phyloP scores from a whole-genome alignment of 1,284 basidiomycete species.

The Meira nashicola region DNA sequence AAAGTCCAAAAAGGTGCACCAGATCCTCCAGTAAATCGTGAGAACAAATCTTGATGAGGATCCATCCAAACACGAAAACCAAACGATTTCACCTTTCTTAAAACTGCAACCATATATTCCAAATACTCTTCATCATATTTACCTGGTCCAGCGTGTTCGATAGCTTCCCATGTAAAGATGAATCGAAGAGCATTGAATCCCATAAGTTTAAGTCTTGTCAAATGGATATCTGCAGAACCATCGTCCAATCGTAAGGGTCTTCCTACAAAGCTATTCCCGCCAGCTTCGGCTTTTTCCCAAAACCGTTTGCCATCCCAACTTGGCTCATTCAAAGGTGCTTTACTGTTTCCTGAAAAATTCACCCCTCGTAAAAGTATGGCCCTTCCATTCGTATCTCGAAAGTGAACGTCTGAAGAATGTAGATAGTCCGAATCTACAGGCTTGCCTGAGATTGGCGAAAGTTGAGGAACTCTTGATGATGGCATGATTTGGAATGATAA shows the following conservation, averaged over 20 bases:
- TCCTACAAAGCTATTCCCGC: constrained; percentile 68
- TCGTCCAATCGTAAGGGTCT: constrained; percentile 72
- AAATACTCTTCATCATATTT: constrained; percentile 88
- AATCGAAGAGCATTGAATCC: constrained; percentile 91
- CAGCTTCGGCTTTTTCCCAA: constrained; percentile 77
- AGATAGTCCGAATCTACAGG: constrained; percentile 25
- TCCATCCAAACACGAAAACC: constrained; percentile 94
- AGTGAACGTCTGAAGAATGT: constrained; percentile 58
- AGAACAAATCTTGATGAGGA: constrained; percentile 96
- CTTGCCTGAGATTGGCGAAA: constrained; percentile 4
- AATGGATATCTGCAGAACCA: constrained; percentile 79
- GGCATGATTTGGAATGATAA: neutral
- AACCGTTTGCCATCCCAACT: constrained; percentile 67
- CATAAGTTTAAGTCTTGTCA: constrained; percentile 79
- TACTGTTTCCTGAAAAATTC: constrained; percentile 82
- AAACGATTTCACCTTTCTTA: constrained; percentile 84
- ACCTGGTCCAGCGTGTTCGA: constrained; percentile 88
- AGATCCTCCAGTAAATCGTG: constrained; percentile 90
- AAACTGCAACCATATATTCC: constrained; percentile 80
- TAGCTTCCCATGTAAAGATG: constrained; percentile 86
- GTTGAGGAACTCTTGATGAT: neutral
- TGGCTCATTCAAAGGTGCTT: constrained; percentile 70
- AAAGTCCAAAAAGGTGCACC: constrained; percentile 95
- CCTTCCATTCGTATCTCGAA: constrained; percentile 77
- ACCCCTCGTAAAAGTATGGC: constrained; percentile 82